These are phyloP conservation scores for Saccharomycopsis microspora DNA, from an alignment of 805 yeast genomes.

Conservation along the genomic window DNA sequence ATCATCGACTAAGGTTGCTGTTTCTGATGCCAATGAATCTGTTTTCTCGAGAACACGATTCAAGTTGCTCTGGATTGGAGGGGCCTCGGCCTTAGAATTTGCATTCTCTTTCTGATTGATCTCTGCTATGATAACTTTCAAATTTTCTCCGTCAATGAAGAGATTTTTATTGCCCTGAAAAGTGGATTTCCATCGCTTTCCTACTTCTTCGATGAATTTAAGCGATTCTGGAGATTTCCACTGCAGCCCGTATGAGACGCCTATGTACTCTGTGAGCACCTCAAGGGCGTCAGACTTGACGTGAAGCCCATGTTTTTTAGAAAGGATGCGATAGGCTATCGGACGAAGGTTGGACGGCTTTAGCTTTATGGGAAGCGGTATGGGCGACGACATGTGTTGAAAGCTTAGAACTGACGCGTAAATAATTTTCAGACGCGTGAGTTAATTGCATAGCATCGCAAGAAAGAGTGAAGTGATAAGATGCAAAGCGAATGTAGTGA, in stretches of 20 bases:
- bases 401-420: too few species aligned
- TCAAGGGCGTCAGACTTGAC: slow-evolving; percentile 77
- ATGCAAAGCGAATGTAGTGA: too few species aligned
- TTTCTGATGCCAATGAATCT: slow-evolving; percentile 6
- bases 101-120: slow-evolving; percentile 25
- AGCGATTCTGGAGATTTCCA: slow-evolving; percentile 69
- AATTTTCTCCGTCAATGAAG: slow-evolving; percentile 69
- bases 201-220: slow-evolving; percentile 63
- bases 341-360: slow-evolving; percentile 83
- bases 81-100: slow-evolving; percentile 3
- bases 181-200: slow-evolving; percentile 57
- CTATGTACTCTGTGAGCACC: slow-evolving; percentile 62
- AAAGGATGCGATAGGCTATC: slow-evolving; percentile 76
- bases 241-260: slow-evolving; percentile 68
- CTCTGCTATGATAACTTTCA: slow-evolving; percentile 55
- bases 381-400: slow-evolving; percentile 20
- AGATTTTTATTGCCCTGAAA: slow-evolving; percentile 71
- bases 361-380: slow-evolving; percentile 61
- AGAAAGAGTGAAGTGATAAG: background rate
- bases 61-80: slow-evolving; percentile 11
- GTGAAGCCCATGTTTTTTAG: slow-evolving; percentile 88
- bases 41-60: slow-evolving; percentile 13
- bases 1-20: slow-evolving; percentile 18
- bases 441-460: background rate
- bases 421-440: slow-evolving; percentile 9